Conservation (phyloP, 2,329 filamentous ascomycete genomes). For the Exophiala sp. region DNA sequence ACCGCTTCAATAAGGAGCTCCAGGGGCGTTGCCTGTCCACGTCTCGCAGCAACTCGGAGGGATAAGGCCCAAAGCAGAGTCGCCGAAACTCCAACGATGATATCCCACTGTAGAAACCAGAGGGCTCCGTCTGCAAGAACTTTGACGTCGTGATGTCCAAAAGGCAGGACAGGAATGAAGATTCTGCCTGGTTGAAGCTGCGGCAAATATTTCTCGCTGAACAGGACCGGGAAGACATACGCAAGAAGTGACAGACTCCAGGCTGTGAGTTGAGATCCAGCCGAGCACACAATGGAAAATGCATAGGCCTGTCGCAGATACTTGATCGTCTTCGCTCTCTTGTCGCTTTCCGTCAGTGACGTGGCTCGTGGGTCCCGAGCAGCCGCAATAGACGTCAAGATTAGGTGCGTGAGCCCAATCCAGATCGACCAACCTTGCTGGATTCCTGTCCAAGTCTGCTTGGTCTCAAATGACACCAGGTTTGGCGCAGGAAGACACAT, state of each 20-base stretch:
- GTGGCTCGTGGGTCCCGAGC: constrained; percentile 29
- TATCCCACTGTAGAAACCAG: constrained; percentile 47
- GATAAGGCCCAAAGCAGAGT: constrained; percentile 44
- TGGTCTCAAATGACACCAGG: constrained; percentile 37
- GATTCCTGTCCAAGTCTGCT: constrained; percentile 45
- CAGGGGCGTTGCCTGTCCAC: constrained; percentile 28
- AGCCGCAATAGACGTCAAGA: constrained; percentile 30
- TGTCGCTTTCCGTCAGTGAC: constrained; percentile 20
- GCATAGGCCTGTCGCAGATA: constrained; percentile 38
- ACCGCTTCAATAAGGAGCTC: constrained; percentile 31
- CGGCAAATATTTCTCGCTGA: constrained; percentile 32
- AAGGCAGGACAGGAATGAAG: constrained; percentile 36
- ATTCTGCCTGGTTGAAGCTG: constrained; percentile 38
- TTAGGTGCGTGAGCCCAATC: constrained; percentile 38
- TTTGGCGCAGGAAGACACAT: constrained; percentile 42
- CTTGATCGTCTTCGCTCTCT: constrained; percentile 30
- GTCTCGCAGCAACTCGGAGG: constrained; percentile 34
- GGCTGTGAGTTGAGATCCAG: constrained; percentile 39
- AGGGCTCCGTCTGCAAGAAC: constrained; percentile 40
- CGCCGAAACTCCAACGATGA: constrained; percentile 40
- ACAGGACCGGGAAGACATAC: constrained; percentile 34
- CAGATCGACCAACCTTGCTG: constrained; percentile 50
- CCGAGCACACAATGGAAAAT: constrained; percentile 39
- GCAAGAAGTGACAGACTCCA: constrained; percentile 40
- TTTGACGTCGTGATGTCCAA: constrained; percentile 30